These are phyloP conservation scores for Triticum monococcum DNA, from an alignment of 176 grass and related monocot species.

Conservation along the genomic window DNA sequence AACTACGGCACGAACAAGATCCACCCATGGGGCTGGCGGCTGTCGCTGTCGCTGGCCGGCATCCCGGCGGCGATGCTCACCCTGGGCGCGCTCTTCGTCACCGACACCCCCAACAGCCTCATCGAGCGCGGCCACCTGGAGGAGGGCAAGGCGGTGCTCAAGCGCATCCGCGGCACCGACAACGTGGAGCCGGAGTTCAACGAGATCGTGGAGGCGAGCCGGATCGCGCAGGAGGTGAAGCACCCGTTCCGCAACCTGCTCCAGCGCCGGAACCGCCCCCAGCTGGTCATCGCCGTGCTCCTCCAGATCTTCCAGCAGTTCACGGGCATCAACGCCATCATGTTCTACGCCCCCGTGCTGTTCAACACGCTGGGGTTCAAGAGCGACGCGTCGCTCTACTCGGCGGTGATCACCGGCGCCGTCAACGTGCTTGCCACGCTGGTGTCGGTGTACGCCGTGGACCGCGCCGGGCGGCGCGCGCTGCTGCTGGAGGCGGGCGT, in stretches of 20 bases:
- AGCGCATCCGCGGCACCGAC: constrained; percentile 63
- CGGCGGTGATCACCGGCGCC: constrained; percentile 81
- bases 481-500: constrained; percentile 93
- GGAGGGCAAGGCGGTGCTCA: constrained; percentile 72
- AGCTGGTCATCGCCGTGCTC: constrained; percentile 76
- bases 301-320: constrained; percentile 98
- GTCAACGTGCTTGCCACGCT: constrained; percentile 91
- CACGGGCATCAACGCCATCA: constrained; percentile 97
- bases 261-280: constrained; percentile 61
- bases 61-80: constrained; percentile 79
- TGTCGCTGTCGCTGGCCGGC: constrained; percentile 77
- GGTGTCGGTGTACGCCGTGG: constrained; percentile 86
- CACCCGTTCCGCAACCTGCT: constrained; percentile 95
- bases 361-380: constrained; percentile 94
- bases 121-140: constrained; percentile 77
- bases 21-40: constrained; percentile 72
- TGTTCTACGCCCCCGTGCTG: constrained; percentile 97
- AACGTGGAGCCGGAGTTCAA: constrained; percentile 89
- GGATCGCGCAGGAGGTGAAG: constrained; percentile 72
- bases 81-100: constrained; percentile 65
- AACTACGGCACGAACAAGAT: constrained; percentile 84
- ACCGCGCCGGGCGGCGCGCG: constrained; percentile 64
- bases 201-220: constrained; percentile 87
- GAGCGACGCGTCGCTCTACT: constrained; percentile 84
- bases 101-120: constrained; percentile 85